Conservation (phyloP, 163 green algal genomes). For the Volvox carteri region DNA sequence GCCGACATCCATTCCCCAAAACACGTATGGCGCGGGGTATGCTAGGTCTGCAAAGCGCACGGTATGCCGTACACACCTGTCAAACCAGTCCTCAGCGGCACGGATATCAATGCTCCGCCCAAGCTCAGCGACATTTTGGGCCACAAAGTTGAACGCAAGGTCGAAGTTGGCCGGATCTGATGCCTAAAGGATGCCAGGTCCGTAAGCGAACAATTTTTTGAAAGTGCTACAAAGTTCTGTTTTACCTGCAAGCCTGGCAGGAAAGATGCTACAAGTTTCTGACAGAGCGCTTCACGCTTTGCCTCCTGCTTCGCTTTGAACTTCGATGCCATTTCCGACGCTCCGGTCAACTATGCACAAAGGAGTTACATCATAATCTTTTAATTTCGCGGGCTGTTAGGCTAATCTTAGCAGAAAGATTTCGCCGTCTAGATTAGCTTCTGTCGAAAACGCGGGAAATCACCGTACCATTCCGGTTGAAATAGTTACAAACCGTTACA, state of each 20-base stretch:
- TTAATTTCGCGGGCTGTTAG: neutral
- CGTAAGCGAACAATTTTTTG: neutral
- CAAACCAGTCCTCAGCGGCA: constrained; percentile 22
- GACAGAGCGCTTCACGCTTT: constrained; percentile 12
- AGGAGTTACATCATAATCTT: neutral
- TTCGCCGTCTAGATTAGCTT: neutral
- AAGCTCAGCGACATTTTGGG: neutral
- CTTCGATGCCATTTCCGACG: constrained; percentile 25
- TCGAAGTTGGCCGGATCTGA: constrained; percentile 35
- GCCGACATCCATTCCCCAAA: neutral
- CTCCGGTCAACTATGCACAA: neutral
- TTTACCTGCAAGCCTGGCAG: constrained; percentile 25
- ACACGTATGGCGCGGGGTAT: neutral
- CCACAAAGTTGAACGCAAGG: neutral
- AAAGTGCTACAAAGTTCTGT: neutral
- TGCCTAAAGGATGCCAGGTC: neutral
- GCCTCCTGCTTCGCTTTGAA: constrained; percentile 24
- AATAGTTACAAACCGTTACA: too few species aligned
- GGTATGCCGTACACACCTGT: constrained; percentile 13
- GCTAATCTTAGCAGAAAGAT: neutral
- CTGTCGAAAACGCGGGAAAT: neutral
- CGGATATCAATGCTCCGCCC: neutral
- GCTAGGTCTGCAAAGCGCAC: neutral
- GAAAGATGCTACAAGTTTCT: constrained; percentile 21
- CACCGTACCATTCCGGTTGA: constrained; percentile 4